Evolutionary conservation across 2,329 filamentous ascomycete genomes (phyloP).

Genomic region (Ascochyta koolunga): DNA sequence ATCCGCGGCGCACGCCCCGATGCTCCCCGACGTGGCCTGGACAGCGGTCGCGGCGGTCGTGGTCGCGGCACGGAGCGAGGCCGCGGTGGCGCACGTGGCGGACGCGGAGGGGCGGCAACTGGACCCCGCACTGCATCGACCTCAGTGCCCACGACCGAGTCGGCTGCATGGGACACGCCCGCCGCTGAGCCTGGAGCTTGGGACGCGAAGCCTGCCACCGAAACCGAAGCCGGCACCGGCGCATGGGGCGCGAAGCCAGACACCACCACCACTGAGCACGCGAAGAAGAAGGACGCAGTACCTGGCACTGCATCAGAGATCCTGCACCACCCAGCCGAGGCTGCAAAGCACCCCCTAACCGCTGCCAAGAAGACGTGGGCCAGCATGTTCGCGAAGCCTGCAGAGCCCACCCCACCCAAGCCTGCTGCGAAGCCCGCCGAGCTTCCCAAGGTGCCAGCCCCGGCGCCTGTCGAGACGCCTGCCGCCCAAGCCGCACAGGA

Average conservation of each 20-base stretch:
- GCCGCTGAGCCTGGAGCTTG: slow-evolving; percentile 25
- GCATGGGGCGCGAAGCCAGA: slow-evolving; percentile 18
- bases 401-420: slow-evolving; percentile 48
- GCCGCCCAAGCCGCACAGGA: slow-evolving; percentile 49
- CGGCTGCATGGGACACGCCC: slow-evolving; percentile 64
- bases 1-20: slow-evolving; percentile 32
- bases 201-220: slow-evolving; percentile 13
- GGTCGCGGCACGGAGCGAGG: slow-evolving; percentile 66
- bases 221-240: slow-evolving; percentile 5
- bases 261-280: slow-evolving; percentile 17
- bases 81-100: slow-evolving; percentile 60
- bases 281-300: slow-evolving; percentile 19
- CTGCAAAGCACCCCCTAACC: slow-evolving; percentile 15
- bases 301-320: slow-evolving; percentile 23
- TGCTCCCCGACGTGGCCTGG: slow-evolving; percentile 36
- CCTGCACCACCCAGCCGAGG: slow-evolving; percentile 13
- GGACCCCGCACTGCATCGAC: slow-evolving; percentile 59
- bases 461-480: slow-evolving; percentile 44
- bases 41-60: slow-evolving; percentile 56
- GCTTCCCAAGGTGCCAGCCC: slow-evolving; percentile 46
- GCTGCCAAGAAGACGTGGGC: slow-evolving; percentile 60
- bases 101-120: slow-evolving; percentile 69
- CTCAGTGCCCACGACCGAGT: slow-evolving; percentile 75
- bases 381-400: slow-evolving; percentile 60
- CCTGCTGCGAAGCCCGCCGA: slow-evolving; percentile 42